Evolutionary conservation across 768 basidiomycete genomes (phyloP).

Genomic region (Xerocomellus intermedius): DNA sequence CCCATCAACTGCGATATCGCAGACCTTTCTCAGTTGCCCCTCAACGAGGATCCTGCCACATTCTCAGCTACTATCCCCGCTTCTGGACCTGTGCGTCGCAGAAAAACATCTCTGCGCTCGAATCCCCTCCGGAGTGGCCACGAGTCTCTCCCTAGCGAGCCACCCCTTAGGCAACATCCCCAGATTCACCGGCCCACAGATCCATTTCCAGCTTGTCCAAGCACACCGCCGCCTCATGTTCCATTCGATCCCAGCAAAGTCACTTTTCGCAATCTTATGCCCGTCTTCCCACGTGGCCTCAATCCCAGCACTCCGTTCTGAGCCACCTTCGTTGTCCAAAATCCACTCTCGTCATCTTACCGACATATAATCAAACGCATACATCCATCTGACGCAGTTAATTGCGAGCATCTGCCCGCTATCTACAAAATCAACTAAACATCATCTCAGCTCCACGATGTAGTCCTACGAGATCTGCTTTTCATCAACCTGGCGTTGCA

Average conservation of each 20-base stretch:
- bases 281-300: constrained; percentile 42
- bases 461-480: constrained; percentile 27
- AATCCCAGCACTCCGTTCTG: constrained; percentile 12
- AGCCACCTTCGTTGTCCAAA: constrained; percentile 7
- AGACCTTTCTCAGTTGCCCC: constrained; percentile 60
- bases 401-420: constrained; percentile 22
- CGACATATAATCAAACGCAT: constrained; percentile 30
- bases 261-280: constrained; percentile 62
- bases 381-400: constrained; percentile 30
- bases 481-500: constrained; percentile 18
- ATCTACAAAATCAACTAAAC: constrained; percentile 22
- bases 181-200: constrained; percentile 33
- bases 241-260: constrained; percentile 48
- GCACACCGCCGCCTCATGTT: constrained; percentile 34
- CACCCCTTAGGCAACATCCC: constrained; percentile 17
- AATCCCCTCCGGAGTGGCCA: constrained; percentile 41
- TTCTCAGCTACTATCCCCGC: constrained; percentile 25
- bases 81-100: constrained; percentile 57
- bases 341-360: constrained; percentile 22
- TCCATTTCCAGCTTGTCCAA: constrained; percentile 21
- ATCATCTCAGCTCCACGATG: constrained; percentile 29
- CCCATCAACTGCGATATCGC: constrained; percentile 56
- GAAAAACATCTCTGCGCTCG: constrained; percentile 52
- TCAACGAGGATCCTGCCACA: constrained; percentile 23
- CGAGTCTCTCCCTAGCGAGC: constrained; percentile 12